Conservation (phyloP, 1,284 basidiomycete species). For the Ustilago crameri region DNA sequence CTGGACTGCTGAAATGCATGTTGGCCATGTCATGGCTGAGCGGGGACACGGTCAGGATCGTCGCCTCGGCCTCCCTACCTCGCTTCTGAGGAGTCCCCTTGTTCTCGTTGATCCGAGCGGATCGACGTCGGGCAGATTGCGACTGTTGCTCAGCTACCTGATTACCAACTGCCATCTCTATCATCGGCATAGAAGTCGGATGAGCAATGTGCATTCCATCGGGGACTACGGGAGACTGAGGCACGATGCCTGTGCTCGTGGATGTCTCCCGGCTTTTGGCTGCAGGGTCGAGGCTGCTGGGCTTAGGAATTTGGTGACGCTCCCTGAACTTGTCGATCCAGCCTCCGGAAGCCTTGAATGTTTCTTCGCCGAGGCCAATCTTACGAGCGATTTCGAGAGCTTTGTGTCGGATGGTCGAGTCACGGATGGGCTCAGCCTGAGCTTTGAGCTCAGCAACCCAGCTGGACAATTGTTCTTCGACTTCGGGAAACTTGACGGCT, state of each 20-base stretch:
- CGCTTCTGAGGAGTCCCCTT: slow-evolving; percentile 33
- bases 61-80: slow-evolving; percentile 17
- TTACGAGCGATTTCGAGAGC: slow-evolving; percentile 77
- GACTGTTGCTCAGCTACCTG: neutral
- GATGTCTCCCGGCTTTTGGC: neutral
- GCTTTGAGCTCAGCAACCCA: slow-evolving; percentile 75
- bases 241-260: neutral
- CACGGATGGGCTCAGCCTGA: slow-evolving; percentile 74
- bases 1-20: slow-evolving; percentile 33
- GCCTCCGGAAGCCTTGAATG: slow-evolving; percentile 87
- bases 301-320: slow-evolving; percentile 77
- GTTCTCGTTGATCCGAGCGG: slow-evolving; percentile 13
- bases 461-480: slow-evolving; percentile 76
- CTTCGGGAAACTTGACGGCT: slow-evolving; percentile 74
- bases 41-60: slow-evolving; percentile 30
- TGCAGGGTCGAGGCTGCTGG: slow-evolving; percentile 4
- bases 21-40: slow-evolving; percentile 38
- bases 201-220: neutral
- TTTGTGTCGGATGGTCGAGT: slow-evolving; percentile 77
- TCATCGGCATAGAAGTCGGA: neutral
- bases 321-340: slow-evolving; percentile 93
- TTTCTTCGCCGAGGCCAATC: slow-evolving; percentile 74
- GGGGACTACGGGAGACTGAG: neutral
- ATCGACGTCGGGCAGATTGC: slow-evolving; percentile 16
- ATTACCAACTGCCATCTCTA: neutral